These are phyloP conservation scores for Inonotus obliquus DNA, from an alignment of 1,284 basidiomycete species.

Conservation along the genomic window DNA sequence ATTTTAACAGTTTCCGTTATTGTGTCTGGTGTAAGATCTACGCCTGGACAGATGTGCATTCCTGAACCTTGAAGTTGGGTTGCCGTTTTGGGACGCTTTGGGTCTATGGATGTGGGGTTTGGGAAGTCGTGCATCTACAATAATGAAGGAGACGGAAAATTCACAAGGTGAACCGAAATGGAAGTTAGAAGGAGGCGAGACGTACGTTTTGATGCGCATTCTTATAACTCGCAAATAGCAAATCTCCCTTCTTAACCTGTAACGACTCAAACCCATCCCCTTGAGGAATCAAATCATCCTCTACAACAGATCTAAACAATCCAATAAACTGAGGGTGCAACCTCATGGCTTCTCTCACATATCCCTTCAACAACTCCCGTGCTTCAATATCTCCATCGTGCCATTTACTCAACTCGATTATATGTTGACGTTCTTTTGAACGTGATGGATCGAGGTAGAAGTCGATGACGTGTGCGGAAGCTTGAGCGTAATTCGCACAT, in stretches of 20 bases:
- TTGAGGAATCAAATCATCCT: constrained; percentile 30
- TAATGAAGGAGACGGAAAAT: background rate
- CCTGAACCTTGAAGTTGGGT: constrained; percentile 42
- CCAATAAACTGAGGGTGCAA: constrained; percentile 38
- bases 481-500: constrained; percentile 42
- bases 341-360: constrained; percentile 48
- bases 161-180: no score
- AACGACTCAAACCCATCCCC: constrained; percentile 34
- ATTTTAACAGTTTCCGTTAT: constrained; percentile 41
- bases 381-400: constrained; percentile 30
- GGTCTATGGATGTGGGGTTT: constrained; percentile 37
- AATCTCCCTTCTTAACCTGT: constrained; percentile 39
- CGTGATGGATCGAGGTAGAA: constrained; percentile 23
- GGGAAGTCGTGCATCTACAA: constrained; percentile 38
- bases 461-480: constrained; percentile 24
- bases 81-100: constrained; percentile 31
- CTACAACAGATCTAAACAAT: constrained; percentile 39
- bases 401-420: constrained; percentile 31
- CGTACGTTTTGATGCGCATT: constrained; percentile 48
- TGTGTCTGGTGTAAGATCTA: constrained; percentile 34
- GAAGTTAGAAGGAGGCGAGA: background rate
- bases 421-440: constrained; percentile 26
- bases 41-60: constrained; percentile 42
- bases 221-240: constrained; percentile 42
- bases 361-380: constrained; percentile 40